These are phyloP conservation scores for Nakazawaea ernobii DNA, from an alignment of 805 yeast genomes.

Conservation along the genomic window DNA sequence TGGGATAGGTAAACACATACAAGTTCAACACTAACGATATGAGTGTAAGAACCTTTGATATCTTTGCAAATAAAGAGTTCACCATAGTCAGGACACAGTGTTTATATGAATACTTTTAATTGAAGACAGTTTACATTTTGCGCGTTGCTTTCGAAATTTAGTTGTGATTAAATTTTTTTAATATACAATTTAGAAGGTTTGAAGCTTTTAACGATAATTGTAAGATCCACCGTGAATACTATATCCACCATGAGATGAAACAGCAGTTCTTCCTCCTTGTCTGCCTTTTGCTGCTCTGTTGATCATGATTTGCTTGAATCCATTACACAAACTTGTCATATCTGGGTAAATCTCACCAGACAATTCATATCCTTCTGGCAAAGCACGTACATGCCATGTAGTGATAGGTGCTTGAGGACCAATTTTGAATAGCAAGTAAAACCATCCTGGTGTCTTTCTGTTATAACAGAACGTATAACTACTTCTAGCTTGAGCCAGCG, in stretches of 20 bases:
- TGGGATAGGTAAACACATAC: slow-evolving; percentile 75
- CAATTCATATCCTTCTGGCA: slow-evolving; percentile 79
- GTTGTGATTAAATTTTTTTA: background rate
- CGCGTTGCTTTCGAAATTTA: too few species aligned
- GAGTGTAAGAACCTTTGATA: slow-evolving; percentile 19
- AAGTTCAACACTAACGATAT: slow-evolving; percentile 46
- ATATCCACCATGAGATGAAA: slow-evolving; percentile 6
- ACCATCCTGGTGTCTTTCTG: slow-evolving; percentile 92
- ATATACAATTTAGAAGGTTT: background rate
- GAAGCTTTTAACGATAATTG: background rate
- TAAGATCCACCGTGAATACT: slow-evolving; percentile 8
- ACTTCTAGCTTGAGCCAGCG: slow-evolving; percentile 87
- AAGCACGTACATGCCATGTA: slow-evolving; percentile 89
- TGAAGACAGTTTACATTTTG: background rate
- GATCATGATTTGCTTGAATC: slow-evolving; percentile 68
- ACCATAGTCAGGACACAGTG: background rate
- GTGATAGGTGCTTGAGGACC: slow-evolving; percentile 61
- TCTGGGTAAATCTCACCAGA: slow-evolving; percentile 83
- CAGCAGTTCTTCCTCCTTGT: slow-evolving; percentile 5
- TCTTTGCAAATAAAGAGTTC: background rate
- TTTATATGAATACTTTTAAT: background rate
- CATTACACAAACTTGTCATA: slow-evolving; percentile 84
- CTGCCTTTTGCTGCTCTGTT: slow-evolving; percentile 3
- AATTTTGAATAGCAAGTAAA: slow-evolving; percentile 79
- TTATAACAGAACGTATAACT: slow-evolving; percentile 90